Evolutionary conservation across 768 basidiomycete species (phyloP), one percentile per base, ranked within the genome.

Genomic region (Tylopilus rubrobrunneus): DNA sequence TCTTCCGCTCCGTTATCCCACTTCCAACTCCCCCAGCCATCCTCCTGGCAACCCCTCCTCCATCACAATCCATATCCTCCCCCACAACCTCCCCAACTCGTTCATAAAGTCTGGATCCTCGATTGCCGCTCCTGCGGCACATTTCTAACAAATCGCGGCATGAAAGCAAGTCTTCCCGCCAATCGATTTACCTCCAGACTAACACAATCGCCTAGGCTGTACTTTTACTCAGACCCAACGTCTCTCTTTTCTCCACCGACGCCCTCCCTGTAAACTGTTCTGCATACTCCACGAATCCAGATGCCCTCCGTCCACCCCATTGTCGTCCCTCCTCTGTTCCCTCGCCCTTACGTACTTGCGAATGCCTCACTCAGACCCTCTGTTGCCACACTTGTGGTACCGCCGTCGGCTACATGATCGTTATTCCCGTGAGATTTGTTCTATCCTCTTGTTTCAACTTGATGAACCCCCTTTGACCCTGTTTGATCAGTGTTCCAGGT

Each of bases 231-330:
- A 81, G 85, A 51, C 89, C 90, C 0, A 85, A 84, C 52, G 85
- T 92, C 62, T 81, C 90, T 42, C 80, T 93, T 43, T 94, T 84
- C 67, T 91, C 87, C 8, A 88, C 88, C 43, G 91, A 93, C 67
- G 87, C 88, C 28, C 72, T 86, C 31, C 91, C 89, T 1, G 71
- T 80, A 51, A 89, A 90, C 62, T 90, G 89, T 66, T 87, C 88
- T 4, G 81, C 83, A 12, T 84, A 80, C 60, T 73, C 79, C 23
- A 68, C 81, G 33, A 76, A 72, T 56, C 75, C 74, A 23, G 75
- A 80, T 33, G 72, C 67, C 2, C 68, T 77, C 39, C 71, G 71
- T 5, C 73, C 73, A 23, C 63, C 72, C 7, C 65, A 71, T 34
- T 73, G 71, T 70, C 72, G 70, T 37, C 67, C 75, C 17, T 67